These are phyloP conservation scores for Aspergillus proliferans DNA, from an alignment of 2,329 filamentous ascomycete species.

Conservation along the genomic window DNA sequence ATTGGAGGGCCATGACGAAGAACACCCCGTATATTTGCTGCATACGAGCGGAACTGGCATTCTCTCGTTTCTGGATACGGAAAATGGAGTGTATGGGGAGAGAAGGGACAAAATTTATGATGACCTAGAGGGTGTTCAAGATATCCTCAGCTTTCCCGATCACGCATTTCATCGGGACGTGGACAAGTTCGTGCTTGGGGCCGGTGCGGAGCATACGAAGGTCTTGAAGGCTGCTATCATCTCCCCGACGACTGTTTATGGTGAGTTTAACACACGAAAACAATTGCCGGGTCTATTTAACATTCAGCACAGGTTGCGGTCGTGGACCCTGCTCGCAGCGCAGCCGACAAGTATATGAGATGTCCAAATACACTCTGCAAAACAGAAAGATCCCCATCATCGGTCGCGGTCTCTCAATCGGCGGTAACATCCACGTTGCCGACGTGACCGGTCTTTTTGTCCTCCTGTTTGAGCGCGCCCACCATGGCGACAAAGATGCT, in stretches of 20 bases:
- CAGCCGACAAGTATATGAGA: slow-evolving; percentile 9
- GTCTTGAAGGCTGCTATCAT: slow-evolving; percentile 6
- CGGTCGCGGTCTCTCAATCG: slow-evolving; percentile 3
- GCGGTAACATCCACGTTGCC: slow-evolving; percentile 5
- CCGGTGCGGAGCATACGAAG: not conserved
- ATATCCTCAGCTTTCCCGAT: slow-evolving; percentile 9
- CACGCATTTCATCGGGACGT: slow-evolving; percentile 9
- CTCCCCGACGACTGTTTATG: slow-evolving; percentile 8
- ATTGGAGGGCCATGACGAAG: slow-evolving; percentile 5
- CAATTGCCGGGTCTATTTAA: not conserved
- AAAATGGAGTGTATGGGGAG: slow-evolving; percentile 4
- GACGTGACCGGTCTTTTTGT: slow-evolving; percentile 5
- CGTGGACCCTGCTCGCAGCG: slow-evolving; percentile 8
- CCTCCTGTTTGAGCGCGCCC: slow-evolving; percentile 3
- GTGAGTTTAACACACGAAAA: not conserved
- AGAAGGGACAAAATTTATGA: slow-evolving; percentile 3
- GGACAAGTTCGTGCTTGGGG: slow-evolving; percentile 8
- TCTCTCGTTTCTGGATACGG: slow-evolving; percentile 7
- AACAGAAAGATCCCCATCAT: slow-evolving; percentile 6
- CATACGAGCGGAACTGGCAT: slow-evolving; percentile 11
- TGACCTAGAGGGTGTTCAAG: slow-evolving; percentile 3
- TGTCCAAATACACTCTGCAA: slow-evolving; percentile 4
- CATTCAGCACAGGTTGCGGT: not conserved
- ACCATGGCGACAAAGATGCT: not conserved
- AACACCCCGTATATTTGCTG: slow-evolving; percentile 6